These are phyloP conservation scores for Hortiboletus flavorubellus DNA, from an alignment of 768 basidiomycete species.

Conservation along the genomic window DNA sequence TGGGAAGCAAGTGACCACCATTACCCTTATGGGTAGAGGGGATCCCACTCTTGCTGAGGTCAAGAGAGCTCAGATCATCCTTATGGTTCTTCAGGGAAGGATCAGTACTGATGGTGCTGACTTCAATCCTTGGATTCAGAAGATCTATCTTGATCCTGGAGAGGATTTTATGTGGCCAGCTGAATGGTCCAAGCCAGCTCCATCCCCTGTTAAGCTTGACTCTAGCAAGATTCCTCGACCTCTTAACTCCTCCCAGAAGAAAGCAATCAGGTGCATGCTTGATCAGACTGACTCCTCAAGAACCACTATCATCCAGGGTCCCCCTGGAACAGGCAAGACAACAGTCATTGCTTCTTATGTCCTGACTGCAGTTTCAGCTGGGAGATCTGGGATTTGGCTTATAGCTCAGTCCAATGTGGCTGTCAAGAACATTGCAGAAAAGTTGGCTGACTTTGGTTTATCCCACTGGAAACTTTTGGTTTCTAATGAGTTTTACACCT, in stretches of 20 bases:
- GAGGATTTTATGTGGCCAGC: constrained; percentile 38
- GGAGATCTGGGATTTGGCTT: constrained; percentile 63
- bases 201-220: constrained; percentile 17
- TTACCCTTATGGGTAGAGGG: constrained; percentile 54
- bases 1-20: constrained; percentile 30
- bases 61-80: constrained; percentile 32
- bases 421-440: constrained; percentile 87
- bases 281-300: constrained; percentile 31
- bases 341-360: constrained; percentile 69
- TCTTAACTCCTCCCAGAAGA: constrained; percentile 39
- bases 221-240: constrained; percentile 21
- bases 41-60: constrained; percentile 58
- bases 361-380: constrained; percentile 39
- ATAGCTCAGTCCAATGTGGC: constrained; percentile 85
- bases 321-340: constrained; percentile 72
- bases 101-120: constrained; percentile 22
- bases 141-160: constrained; percentile 31
- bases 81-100: constrained; percentile 36
- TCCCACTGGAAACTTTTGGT: constrained; percentile 63
- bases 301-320: constrained; percentile 43
- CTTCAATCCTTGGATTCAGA: constrained; percentile 37
- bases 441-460: constrained; percentile 56
- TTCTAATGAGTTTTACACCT: constrained; percentile 62
- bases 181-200: constrained; percentile 24
- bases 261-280: constrained; percentile 39